phyloP scores from a whole-genome alignment of 345 rosid species.

The Psidium guajava region DNA sequence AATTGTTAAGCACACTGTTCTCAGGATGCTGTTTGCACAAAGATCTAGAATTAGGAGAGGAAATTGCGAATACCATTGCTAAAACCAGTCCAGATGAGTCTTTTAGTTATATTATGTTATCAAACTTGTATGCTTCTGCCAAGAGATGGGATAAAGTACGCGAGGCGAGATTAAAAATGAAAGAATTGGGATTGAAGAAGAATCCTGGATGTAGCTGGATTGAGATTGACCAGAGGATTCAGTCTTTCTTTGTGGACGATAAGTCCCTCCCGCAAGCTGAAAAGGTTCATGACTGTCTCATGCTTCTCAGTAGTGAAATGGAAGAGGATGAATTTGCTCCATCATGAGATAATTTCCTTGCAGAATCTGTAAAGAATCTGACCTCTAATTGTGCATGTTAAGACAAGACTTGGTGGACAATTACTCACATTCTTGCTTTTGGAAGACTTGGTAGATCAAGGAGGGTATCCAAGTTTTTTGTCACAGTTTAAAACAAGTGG shows the following conservation, averaged over 20 bases:
- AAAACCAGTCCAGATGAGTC: slow-evolving; percentile 38
- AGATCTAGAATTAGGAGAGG: slow-evolving; percentile 33
- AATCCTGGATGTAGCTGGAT: slow-evolving; percentile 78
- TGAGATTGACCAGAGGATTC: slow-evolving; percentile 43
- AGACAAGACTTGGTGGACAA: background rate
- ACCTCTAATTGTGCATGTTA: background rate
- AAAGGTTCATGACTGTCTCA: slow-evolving; percentile 30
- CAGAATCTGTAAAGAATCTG: background rate
- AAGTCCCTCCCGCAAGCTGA: slow-evolving; percentile 21
- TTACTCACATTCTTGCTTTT: background rate
- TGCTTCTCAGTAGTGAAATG: slow-evolving; percentile 38
- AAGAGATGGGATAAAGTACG: slow-evolving; percentile 57
- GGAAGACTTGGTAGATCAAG: background rate
- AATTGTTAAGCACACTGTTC: slow-evolving; percentile 52
- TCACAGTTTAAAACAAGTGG: background rate
- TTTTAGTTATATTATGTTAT: slow-evolving; percentile 28
- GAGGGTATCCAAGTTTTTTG: background rate
- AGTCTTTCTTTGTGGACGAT: slow-evolving; percentile 39
- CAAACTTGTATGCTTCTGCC: slow-evolving; percentile 43
- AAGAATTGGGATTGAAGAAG: slow-evolving; percentile 46
- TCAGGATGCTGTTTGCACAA: slow-evolving; percentile 47
- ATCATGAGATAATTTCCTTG: background rate
- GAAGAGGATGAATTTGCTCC: slow-evolving; percentile 18
- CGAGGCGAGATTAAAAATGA: slow-evolving; percentile 42
- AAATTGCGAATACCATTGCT: slow-evolving; percentile 26